Conservation (phyloP, 2,329 filamentous ascomycete genomes). For the Magnaporthiopsis rhizophila region DNA sequence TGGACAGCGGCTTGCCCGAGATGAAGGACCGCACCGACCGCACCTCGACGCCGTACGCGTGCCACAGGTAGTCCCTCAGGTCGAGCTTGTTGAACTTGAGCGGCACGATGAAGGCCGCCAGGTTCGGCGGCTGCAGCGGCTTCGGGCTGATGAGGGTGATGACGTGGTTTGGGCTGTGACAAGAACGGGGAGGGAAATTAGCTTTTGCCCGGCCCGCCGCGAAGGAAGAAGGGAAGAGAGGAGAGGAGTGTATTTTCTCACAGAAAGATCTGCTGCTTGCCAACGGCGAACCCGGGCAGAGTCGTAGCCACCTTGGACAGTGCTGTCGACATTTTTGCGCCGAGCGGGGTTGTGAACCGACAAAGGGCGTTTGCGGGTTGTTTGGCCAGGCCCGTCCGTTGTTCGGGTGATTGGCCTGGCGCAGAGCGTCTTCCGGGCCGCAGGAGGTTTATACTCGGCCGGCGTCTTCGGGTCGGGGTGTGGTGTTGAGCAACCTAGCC, state of each 20-base stretch:
- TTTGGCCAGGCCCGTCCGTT: neutral
- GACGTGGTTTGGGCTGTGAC: conserved; percentile 66
- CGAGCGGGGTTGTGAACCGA: neutral
- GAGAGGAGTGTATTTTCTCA: conserved; percentile 22
- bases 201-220: neutral
- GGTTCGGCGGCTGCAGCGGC: conserved; percentile 63
- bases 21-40: conserved; percentile 73
- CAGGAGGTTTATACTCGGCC: neutral
- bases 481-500: neutral
- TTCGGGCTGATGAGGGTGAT: conserved; percentile 69
- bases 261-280: conserved; percentile 49
- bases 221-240: neutral
- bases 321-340: conserved; percentile 16
- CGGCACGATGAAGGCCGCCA: conserved; percentile 85
- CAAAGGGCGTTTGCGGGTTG: neutral
- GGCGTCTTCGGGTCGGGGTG: too few species aligned
- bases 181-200: neutral
- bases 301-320: conserved; percentile 27
- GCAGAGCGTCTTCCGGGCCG: neutral
- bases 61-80: conserved; percentile 86
- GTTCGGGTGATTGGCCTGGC: neutral
- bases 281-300: conserved; percentile 36
- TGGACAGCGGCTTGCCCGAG: conserved; percentile 42
- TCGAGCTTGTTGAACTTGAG: conserved; percentile 94
- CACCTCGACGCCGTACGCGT: conserved; percentile 71